These are phyloP conservation scores for Rhododendron williamsianum DNA, from an alignment of 148 eudicot genomes.

Conservation along the genomic window DNA sequence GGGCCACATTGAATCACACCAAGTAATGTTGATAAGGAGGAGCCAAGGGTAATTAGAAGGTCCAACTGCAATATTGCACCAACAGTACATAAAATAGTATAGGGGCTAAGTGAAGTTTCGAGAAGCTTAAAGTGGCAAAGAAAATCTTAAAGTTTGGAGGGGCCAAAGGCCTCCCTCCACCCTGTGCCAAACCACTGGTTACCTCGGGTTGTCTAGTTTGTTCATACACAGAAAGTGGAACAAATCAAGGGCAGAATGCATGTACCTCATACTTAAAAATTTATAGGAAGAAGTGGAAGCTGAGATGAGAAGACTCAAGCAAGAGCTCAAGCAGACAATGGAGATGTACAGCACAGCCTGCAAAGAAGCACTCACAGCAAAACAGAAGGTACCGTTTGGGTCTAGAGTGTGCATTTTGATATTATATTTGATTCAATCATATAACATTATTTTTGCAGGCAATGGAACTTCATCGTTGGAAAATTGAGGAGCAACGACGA, in stretches of 20 bases:
- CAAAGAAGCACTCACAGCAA: slow-evolving; percentile 75
- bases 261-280: neutral
- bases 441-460: slow-evolving; percentile 33
- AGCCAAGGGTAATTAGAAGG: neutral
- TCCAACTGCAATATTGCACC: neutral
- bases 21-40: neutral
- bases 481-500: slow-evolving; percentile 42
- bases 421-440: neutral
- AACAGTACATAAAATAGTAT: neutral
- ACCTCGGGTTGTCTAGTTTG: neutral
- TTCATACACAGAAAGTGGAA: neutral
- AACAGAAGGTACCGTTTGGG: slow-evolving; percentile 49
- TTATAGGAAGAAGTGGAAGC: slow-evolving; percentile 69
- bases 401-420: neutral
- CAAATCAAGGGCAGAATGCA: neutral
- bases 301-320: slow-evolving; percentile 82
- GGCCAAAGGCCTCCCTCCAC: neutral
- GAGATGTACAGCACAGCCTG: slow-evolving; percentile 88
- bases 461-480: slow-evolving; percentile 56
- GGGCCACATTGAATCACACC: neutral
- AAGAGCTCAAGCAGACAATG: slow-evolving; percentile 87
- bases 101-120: neutral
- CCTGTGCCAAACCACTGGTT: neutral
- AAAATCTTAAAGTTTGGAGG: neutral
- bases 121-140: neutral